phyloP scores from a whole-genome alignment of 768 basidiomycete species.

The Gyrodon lividus region DNA sequence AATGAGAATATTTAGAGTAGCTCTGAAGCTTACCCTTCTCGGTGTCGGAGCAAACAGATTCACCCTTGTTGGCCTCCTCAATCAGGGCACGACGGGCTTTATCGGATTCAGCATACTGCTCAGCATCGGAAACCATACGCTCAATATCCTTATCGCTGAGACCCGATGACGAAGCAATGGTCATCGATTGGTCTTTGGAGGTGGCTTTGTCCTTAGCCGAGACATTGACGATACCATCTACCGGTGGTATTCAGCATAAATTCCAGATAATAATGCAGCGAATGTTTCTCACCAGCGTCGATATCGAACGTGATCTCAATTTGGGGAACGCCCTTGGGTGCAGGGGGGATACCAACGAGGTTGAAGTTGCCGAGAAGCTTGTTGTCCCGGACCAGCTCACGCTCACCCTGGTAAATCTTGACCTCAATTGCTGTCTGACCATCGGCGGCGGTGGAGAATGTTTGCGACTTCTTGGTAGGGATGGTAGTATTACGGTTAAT shows the following conservation, averaged over 20 bases:
- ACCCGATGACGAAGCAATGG: conserved; percentile 96
- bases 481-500: conserved; percentile 99
- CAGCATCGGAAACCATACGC: conserved; percentile 93
- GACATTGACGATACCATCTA: conserved; percentile 96
- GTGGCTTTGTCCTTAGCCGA: conserved; percentile 94
- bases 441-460: conserved; percentile 98
- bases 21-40: conserved; percentile 71
- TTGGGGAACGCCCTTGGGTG: conserved; percentile 73
- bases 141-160: conserved; percentile 96
- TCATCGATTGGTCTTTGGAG: conserved; percentile 90
- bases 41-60: conserved; percentile 90
- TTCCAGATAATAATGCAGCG: background rate
- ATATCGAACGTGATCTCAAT: conserved; percentile 94
- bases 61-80: conserved; percentile 96
- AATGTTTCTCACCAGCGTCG: conserved; percentile 67
- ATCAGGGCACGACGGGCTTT: conserved; percentile 85
- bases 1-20: background rate
- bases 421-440: conserved; percentile 99
- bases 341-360: conserved; percentile 92
- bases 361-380: conserved; percentile 99
- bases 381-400: conserved; percentile 97
- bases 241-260: background rate
- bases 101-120: conserved; percentile 91
- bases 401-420: conserved; percentile 99
- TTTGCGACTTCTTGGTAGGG: conserved; percentile 99